Evolutionary conservation across 352 stramenopile species (phyloP).

Genomic region (Pythium plurisporium): DNA sequence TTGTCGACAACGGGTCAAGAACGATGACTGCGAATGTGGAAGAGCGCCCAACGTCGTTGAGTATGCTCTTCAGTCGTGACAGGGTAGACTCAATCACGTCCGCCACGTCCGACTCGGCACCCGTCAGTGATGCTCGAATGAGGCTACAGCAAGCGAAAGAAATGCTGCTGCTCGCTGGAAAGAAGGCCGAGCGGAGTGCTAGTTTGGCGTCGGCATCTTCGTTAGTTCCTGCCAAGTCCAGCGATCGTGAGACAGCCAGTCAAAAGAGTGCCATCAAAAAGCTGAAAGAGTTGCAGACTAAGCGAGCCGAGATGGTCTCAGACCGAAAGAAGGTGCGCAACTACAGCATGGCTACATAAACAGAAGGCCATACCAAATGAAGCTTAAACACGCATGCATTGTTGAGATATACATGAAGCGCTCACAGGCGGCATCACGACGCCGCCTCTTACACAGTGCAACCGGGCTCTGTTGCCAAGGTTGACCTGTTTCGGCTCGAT

Average conservation of each 20-base stretch:
- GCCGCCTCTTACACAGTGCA: too few relatives aligned
- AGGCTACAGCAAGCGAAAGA: slow-evolving; percentile 71
- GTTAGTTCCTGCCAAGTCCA: slow-evolving; percentile 23
- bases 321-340: slow-evolving; percentile 81
- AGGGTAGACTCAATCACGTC: slow-evolving; percentile 20
- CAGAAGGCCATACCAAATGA: not conserved
- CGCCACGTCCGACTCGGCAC: slow-evolving; percentile 19
- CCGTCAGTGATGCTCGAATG: slow-evolving; percentile 54
- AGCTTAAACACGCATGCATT: slow-evolving; percentile 14
- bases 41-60: slow-evolving; percentile 18
- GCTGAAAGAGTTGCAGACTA: slow-evolving; percentile 65
- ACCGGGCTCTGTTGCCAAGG: too few relatives aligned
- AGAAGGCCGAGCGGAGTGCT: slow-evolving; percentile 35
- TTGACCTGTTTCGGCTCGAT: too few relatives aligned
- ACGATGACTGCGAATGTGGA: not conserved
- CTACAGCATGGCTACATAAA: slow-evolving; percentile 53
- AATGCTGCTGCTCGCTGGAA: slow-evolving; percentile 64
- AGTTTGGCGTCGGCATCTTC: slow-evolving; percentile 35
- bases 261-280: slow-evolving; percentile 62
- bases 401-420: slow-evolving; percentile 18
- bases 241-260: slow-evolving; percentile 55
- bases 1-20: not conserved
- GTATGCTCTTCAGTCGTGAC: slow-evolving; percentile 32
- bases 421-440: not conserved
- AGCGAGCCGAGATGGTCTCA: slow-evolving; percentile 65